Evolutionary conservation across 768 basidiomycete genomes (phyloP), one percentile per base, ranked within the genome.

Genomic region (Rhodotorula taiwanensis): DNA sequence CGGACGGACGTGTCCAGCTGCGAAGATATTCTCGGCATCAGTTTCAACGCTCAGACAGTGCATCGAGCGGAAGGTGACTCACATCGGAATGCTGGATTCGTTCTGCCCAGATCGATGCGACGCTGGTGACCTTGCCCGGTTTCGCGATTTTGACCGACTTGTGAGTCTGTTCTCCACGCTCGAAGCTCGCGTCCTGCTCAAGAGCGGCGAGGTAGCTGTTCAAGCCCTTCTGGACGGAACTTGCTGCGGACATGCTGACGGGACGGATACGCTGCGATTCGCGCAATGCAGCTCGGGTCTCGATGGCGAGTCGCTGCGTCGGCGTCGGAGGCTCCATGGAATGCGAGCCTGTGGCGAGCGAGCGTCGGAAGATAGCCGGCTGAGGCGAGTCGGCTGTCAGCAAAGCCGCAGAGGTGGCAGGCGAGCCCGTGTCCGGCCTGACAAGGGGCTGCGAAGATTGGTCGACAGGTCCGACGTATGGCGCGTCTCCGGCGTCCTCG

Each of bases 231-330:
- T 31, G 39, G 27, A 62, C 60, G 1, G 53, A 45, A 27, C 36
- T 47, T 30, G 14, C 13, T n/a, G n/a, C n/a, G n/a, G n/a, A n/a
- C 4, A 27, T n/a, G 49, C 51, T 5, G 45, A 10, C 10, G 23
- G 55, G 50, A 13, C 33, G 30, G 23, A 39, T 3, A 5, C 21
- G 15, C 36, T 34, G 43, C 6, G 44, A 34, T 13, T 21, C 34
- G 0, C 51, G 58, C 10, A 61, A 30, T 0, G 36, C 55, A 15
- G 51, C 55, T 9, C 64, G 59, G 15, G 55, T 49, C 31, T 64
- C 59, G 11, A 56, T 52, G 0, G 59, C 62, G 49, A 69, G 51
- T 2, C 58, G 56, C n/a, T 69, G 62, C 10, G 59, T 62, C 21
- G 49, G 55, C 1, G 62, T 55, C 23, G 52, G 67, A 5, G 47